Base-by-base conservation (phyloP, 257 asterid species). In the Forsythia suspensa region DNA sequence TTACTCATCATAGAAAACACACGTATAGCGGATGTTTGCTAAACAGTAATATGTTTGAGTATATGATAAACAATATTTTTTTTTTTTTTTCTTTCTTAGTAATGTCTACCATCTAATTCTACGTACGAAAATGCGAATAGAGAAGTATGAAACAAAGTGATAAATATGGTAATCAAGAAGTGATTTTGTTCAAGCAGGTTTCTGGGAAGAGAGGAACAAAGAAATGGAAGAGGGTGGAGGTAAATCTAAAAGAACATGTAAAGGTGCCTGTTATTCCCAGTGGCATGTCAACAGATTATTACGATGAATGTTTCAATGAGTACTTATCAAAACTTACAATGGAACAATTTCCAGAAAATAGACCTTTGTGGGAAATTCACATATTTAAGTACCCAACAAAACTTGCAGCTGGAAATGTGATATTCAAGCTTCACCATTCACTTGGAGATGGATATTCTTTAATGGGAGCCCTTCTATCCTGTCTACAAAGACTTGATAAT, bases 381-480 rank as follows among this genome's bases (percentile, higher is more conserved):
- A 43, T 84, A 36, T 70, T 86, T 0, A 79, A 70, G 21, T 86
- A 86, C 77, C 90, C 86, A 1, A 84, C 90, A 1, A 86, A 66
- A 44, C 77, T 80, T 34, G 84, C 90, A 57, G 85, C 83, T 24
- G 88, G 85, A 70, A 74, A 70, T 77, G 37, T 82, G 24, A 57
- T 57, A 57, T 57, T 57, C 24, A 57, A 57, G 29, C 66, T 57
- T 18, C 66, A 57, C 29, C 66, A 57, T 57, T 57, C 66, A 57
- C 66, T 57, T 55, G 65, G 65, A 55, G 65, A 55, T 16, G 65
- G 90, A 0, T 86, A 81, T 40, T 84, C 90, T 3, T 34, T 86
- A 3, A 86, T 86, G 88, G 90, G 90, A 2, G 88, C 88, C 12
- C 85, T 86, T 6, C 90, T 86, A 38, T 86, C 85, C 51, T 82